Evolutionary conservation across 2,329 filamentous ascomycete species (phyloP).

Genomic region (Sarocladiaceae sp.): DNA sequence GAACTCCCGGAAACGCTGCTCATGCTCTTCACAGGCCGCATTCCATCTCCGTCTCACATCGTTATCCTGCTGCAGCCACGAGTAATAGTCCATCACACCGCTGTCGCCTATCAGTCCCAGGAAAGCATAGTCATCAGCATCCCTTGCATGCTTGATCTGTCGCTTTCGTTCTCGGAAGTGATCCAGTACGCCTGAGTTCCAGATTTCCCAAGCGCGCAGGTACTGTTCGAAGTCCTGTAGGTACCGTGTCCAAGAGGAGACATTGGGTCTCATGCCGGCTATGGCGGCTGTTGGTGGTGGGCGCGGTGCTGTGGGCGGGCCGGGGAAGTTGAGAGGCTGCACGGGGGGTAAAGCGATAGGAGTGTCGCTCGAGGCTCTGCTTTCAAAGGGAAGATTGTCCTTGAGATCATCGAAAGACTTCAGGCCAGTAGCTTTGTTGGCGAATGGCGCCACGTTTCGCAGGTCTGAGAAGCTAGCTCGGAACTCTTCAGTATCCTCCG

Average conservation of each 20-base stretch:
- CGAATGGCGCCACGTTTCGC: slow-evolving; percentile 49
- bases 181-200: slow-evolving; percentile 46
- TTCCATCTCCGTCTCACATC: slow-evolving; percentile 56
- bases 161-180: slow-evolving; percentile 49
- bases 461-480: slow-evolving; percentile 48
- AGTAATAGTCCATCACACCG: slow-evolving; percentile 52
- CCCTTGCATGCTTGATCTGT: slow-evolving; percentile 31
- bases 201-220: slow-evolving; percentile 41
- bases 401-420: slow-evolving; percentile 50
- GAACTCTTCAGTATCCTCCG: slow-evolving; percentile 51
- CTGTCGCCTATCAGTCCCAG: slow-evolving; percentile 33
- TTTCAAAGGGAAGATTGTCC: slow-evolving; percentile 51
- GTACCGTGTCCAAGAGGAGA: slow-evolving; percentile 43
- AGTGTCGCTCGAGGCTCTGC: slow-evolving; percentile 37
- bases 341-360: slow-evolving; percentile 25
- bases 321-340: slow-evolving; percentile 37
- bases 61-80: slow-evolving; percentile 58
- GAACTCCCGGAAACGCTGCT: slow-evolving; percentile 52
- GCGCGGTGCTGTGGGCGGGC: slow-evolving; percentile 42
- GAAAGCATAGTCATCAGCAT: slow-evolving; percentile 38
- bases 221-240: slow-evolving; percentile 47
- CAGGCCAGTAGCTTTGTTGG: slow-evolving; percentile 40
- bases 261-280: slow-evolving; percentile 36
- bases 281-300: slow-evolving; percentile 37
- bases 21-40: slow-evolving; percentile 53